Conservation (phyloP, 2,329 filamentous ascomycete species). For the Biscogniauxia marginata region DNA sequence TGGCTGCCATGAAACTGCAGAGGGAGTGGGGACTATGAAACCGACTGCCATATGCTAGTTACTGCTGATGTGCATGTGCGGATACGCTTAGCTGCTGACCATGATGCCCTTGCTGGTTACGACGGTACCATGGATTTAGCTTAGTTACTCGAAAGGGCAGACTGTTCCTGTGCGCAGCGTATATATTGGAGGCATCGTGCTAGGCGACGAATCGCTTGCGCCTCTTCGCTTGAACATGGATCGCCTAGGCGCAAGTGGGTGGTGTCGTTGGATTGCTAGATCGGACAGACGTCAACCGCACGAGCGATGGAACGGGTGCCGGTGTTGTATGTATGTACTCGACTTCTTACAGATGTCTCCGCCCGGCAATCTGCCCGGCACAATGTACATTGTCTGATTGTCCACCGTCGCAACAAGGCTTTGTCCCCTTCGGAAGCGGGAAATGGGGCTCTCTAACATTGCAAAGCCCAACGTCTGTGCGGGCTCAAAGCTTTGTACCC, state of each 20-base stretch:
- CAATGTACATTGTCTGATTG: conserved; percentile 23
- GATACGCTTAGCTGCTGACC: conserved; percentile 27
- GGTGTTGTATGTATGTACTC: conserved; percentile 3
- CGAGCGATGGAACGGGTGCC: conserved; percentile 19
- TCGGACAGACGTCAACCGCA: conserved; percentile 30
- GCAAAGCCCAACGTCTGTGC: conserved; percentile 32
- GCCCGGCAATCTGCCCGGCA: conserved; percentile 19
- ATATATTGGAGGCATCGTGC: not conserved
- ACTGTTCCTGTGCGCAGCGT: conserved; percentile 1
- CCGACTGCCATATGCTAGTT: conserved; percentile 27
- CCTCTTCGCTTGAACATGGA: conserved; percentile 9
- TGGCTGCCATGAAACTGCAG: conserved; percentile 36
- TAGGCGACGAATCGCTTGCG: conserved; percentile 1
- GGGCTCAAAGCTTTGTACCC: conserved; percentile 24
- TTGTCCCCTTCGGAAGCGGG: conserved; percentile 28
- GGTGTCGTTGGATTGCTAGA: conserved; percentile 20
- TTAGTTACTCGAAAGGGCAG: conserved; percentile 3
- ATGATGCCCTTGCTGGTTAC: conserved; percentile 17
- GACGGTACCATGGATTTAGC: not conserved
- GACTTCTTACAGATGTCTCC: conserved; percentile 18
- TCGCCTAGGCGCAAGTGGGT: conserved; percentile 9
- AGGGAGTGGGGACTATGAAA: conserved; percentile 34
- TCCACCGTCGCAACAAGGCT: conserved; percentile 17
- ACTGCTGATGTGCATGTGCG: conserved; percentile 31
- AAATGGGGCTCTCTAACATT: conserved; percentile 29